Evolutionary conservation across 768 basidiomycete genomes (phyloP), one percentile per base, ranked within the genome.

Genomic region (Lentinula guzmanii): DNA sequence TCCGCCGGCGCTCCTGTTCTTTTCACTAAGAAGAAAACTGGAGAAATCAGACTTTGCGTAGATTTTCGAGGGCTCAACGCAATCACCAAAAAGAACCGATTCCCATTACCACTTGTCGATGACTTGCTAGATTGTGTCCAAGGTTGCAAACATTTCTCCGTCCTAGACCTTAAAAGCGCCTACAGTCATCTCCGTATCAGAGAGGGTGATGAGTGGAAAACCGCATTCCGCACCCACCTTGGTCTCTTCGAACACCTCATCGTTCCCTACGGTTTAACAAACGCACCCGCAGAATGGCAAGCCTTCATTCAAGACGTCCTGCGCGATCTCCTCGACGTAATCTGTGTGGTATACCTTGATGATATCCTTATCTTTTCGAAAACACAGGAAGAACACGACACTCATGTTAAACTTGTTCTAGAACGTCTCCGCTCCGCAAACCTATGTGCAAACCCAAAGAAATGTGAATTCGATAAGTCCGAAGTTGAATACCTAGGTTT

Each of bases 231-330:
- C 2, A 77, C 74, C 0, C 63, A 70, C 15, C 63, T 63, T 7
- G 78, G 79, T 1, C 64, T 72, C 0, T 80, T 70, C 52, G 70
- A 81, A 68, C 76, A 63, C 41, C 62, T 64, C 21, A 77, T 76
- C 31, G 80, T 76, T 77, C 78, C 70, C 55, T 79, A 69, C 51
- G 74, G 75, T 0, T 54, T 71, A 16, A 72, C 64, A 37, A 79
- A 82, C 59, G 68, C 78, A 11, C 68, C 69, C 2, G 51, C 63
- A 1, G 73, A 71, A 0, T 70, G 74, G 28, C 72, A 84, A n/a
- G 63, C 70, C 0, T 74, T 82, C 45, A 71, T 82, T 63, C 77
- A 82, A 56, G 71, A 81, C 58, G 68, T 81, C 16, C 71, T 78
- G 60, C 53, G 15, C 15, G 71, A 76, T 4, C 63, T 73, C 16